Evolutionary conservation across 352 stramenopile species (phyloP), one percentile per base, ranked within the genome.

Genomic region (Pythium brassicae): DNA sequence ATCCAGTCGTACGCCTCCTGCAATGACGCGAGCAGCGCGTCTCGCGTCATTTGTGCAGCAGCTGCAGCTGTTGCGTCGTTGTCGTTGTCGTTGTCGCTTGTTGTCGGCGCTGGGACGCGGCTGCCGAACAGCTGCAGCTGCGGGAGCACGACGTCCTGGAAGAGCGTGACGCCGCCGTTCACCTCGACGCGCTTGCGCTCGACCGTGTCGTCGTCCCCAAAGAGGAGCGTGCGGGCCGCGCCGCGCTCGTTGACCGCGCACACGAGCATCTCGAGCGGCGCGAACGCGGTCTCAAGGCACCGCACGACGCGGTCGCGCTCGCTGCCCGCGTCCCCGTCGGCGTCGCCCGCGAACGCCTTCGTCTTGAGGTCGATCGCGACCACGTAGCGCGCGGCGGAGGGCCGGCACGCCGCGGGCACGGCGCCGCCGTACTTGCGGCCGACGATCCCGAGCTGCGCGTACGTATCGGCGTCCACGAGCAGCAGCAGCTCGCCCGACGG

Each of bases 1-100:
- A 94, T 59, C 84, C 84, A 94, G 35, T 94, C 81, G 65, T 91
- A 83, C 1, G 75, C 69, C 27, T 78, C 71, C 20, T 78, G 61
- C 17, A 90, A 51, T 29, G 72, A 74, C 44, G 58, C 61, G 19
- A 68, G 59, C 5, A 86, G 61, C 49, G 50, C 42, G 8, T 60
- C 32, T 45, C 66, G 34, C 2, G 40, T 48, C 37, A 12, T 19
- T 15, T 25, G 5, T 32, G 22, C 17, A 14, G 29, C 29, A 44
- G 19, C 14, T 39, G 26, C 62, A 48, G 11, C n/a, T 49, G n/a
- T 15, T 70, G 52, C 19, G 50, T 53, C 45, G 25, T 46, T 35
- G 40, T 19, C 43, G 20, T 58, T 29, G 15, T 57, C 35, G 15
- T 4, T 12, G 10, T 29, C 11, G 43, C 54, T 8, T 8, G 12